Evolutionary conservation across 768 basidiomycete genomes (phyloP).

Genomic region (Vararia minispora): DNA sequence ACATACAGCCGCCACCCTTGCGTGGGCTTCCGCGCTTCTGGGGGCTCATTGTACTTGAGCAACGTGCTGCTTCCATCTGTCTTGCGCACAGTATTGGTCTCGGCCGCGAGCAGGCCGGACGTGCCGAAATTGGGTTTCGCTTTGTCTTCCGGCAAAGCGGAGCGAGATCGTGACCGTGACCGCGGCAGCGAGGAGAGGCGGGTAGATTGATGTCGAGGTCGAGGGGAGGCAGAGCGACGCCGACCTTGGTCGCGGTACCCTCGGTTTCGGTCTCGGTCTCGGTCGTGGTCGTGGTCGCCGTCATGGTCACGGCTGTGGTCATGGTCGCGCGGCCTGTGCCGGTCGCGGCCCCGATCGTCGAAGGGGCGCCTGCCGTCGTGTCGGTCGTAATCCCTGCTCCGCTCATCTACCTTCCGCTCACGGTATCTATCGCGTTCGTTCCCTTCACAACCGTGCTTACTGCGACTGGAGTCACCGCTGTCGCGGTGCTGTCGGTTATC

Average conservation of each 20-base stretch:
- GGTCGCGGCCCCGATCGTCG: conserved; percentile 27
- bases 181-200: conserved; percentile 11
- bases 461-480: neutral
- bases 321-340: conserved; percentile 35
- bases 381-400: conserved; percentile 17
- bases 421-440: conserved; percentile 10
- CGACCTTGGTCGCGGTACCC: conserved; percentile 22
- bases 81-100: conserved; percentile 82
- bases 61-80: conserved; percentile 70
- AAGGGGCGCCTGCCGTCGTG: conserved; percentile 14
- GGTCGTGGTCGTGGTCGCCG: conserved; percentile 27
- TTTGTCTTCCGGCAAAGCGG: conserved; percentile 42
- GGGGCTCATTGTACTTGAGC: conserved; percentile 97
- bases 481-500: neutral
- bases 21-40: conserved; percentile 88
- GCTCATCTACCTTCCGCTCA: conserved; percentile 9
- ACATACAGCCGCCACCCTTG: conserved; percentile 93
- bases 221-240: conserved; percentile 58
- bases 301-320: conserved; percentile 35
- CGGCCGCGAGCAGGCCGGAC: conserved; percentile 89
- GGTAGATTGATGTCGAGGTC: conserved; percentile 23
- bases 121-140: conserved; percentile 82
- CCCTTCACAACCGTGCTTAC: neutral
- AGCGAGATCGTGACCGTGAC: conserved; percentile 25
- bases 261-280: conserved; percentile 20